These are phyloP conservation scores for Ulota crispa DNA, from an alignment of 225 moss, liverwort and hornwort genomes.

Conservation along the genomic window DNA sequence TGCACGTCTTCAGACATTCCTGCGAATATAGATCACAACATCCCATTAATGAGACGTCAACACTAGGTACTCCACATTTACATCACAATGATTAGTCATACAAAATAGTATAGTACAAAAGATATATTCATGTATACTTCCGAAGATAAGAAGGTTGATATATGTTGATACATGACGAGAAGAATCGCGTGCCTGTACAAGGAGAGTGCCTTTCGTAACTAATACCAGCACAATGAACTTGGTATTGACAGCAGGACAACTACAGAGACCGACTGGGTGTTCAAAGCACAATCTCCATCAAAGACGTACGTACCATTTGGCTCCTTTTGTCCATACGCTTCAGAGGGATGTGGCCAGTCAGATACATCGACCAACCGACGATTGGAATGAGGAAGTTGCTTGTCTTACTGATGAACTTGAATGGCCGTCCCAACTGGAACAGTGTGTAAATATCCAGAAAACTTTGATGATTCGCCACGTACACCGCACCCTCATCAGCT, in stretches of 20 bases:
- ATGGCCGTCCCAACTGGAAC: conserved; percentile 84
- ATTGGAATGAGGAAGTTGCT: conserved; percentile 92
- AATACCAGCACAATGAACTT: background rate
- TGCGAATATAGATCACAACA: conserved; percentile 32
- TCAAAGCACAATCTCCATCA: background rate
- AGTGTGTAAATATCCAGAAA: conserved; percentile 94
- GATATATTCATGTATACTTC: background rate
- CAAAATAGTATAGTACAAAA: background rate
- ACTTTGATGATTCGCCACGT: conserved; percentile 97
- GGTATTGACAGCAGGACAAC: background rate
- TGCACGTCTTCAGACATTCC: conserved; percentile 84
- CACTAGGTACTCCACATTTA: background rate
- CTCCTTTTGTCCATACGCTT: conserved; percentile 83
- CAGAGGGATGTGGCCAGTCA: conserved; percentile 90
- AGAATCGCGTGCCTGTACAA: background rate
- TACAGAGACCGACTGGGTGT: background rate
- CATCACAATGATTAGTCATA: background rate
- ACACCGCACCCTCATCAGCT: conserved; percentile 81
- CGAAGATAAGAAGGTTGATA: background rate
- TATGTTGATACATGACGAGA: background rate
- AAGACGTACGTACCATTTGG: conserved; percentile 58
- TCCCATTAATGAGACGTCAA: background rate
- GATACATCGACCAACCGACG: conserved; percentile 94
- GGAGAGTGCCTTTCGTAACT: background rate
- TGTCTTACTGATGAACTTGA: conserved; percentile 98